A percentile compares a stretch with the other conserved stretches of the same genome.
Evolutionary conservation across 257 asterid species (phyloP).

Genomic region (Coffea eugenioides): DNA sequence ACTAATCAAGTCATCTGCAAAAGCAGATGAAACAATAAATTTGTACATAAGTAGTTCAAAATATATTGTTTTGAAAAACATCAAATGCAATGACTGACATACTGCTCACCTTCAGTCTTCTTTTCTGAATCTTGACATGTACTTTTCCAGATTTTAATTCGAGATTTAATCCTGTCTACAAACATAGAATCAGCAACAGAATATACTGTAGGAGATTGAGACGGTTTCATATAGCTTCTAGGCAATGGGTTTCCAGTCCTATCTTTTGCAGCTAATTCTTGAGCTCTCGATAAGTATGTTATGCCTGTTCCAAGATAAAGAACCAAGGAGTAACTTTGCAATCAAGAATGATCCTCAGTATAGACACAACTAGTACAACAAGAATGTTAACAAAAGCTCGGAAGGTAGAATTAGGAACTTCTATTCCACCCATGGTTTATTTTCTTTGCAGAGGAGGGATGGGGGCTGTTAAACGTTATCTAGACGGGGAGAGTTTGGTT

Average conservation of each 20-base stretch:
- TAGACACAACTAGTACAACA: neutral
- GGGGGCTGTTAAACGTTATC: neutral
- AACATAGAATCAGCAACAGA: slow-evolving; percentile 89
- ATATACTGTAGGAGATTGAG: slow-evolving; percentile 33
- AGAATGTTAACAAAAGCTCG: neutral
- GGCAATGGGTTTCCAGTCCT: slow-evolving; percentile 41
- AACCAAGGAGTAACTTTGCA: neutral
- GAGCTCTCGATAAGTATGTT: slow-evolving; percentile 86
- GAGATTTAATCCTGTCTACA: slow-evolving; percentile 61
- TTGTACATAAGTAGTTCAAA: neutral
- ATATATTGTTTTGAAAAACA: neutral
- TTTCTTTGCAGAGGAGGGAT: neutral
- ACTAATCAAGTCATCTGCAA: slow-evolving; percentile 63
- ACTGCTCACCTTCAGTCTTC: slow-evolving; percentile 59
- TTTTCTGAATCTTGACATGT: slow-evolving; percentile 45
- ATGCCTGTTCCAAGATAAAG: slow-evolving; percentile 54
- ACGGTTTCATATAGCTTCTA: slow-evolving; percentile 22
- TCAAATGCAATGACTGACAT: slow-evolving; percentile 9
- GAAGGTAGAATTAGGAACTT: neutral
- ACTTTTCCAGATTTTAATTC: slow-evolving; percentile 69
- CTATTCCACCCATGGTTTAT: neutral
- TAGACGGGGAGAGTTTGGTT: neutral
- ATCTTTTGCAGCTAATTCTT: slow-evolving; percentile 61
- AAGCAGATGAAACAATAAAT: slow-evolving; percentile 14
- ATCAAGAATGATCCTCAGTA: neutral